Conservation (phyloP, 257 asterid species). For the Solanum sparsipilum region DNA sequence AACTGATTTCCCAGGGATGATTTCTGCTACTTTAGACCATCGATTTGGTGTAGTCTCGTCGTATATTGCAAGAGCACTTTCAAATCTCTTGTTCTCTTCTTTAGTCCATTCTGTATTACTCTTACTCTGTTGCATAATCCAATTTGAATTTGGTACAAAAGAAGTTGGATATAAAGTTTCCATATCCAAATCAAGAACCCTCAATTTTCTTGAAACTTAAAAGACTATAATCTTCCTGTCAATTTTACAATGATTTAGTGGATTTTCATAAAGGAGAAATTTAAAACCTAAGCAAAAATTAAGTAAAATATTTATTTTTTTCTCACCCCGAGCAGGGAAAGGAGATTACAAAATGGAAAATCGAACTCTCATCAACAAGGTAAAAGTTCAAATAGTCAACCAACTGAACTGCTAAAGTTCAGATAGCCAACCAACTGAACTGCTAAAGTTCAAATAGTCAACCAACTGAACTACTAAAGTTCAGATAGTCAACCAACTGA, state of each 20-base stretch:
- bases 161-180: conserved; percentile 37
- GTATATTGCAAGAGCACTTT: conserved; percentile 54
- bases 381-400: background rate
- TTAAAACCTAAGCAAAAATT: background rate
- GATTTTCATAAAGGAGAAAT: background rate
- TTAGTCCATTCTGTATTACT: conserved; percentile 44
- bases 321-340: background rate
- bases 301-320: background rate
- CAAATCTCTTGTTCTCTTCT: conserved; percentile 76
- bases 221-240: background rate
- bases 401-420: background rate
- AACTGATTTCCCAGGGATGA: conserved; percentile 68
- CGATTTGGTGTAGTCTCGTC: conserved; percentile 63
- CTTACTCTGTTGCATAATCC: conserved; percentile 23
- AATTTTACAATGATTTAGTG: background rate
- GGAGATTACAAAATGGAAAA: background rate
- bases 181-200: conserved; percentile 19
- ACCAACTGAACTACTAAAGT: background rate
- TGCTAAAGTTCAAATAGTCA: no score
- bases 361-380: background rate
- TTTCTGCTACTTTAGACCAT: conserved; percentile 54
- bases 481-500: no score
- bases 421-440: background rate
- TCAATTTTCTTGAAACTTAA: background rate
- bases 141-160: conserved; percentile 13